Base-by-base conservation (phyloP, 306 rosid genomes). In the Vigna reflexopilosa region DNA sequence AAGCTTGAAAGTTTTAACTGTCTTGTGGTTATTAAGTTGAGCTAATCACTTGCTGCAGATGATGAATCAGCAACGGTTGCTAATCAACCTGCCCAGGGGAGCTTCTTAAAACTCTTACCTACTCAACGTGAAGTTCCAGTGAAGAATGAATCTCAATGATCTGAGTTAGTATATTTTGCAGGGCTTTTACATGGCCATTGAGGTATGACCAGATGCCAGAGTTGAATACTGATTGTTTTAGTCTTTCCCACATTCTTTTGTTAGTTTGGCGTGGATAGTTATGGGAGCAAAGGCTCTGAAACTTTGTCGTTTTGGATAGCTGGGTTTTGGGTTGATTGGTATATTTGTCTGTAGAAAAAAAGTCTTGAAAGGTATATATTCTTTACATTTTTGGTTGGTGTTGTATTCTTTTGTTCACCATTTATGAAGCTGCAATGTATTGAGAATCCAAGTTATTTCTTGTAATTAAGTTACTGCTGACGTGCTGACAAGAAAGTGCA, bases 71-170 rank as follows among this genome's bases (percentile, higher is more conserved):
- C 88, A n/a, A 62, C 61, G 83, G 81, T 59, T 65, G 81, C 87
- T 13, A 82, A 82, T 73, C 91, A 89, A 80, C 86, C 94, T 54
- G 88, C 32, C 73, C 93, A 91, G 70, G 99, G 97, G 70, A 96
- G 98, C 91, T 90, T 92, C 86, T 50, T 90, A 85, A 90, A 85
- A 34, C 91, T 83, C 78, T 88, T 92, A 72, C 95, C 97, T 76
- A 83, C 93, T 72, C 96, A 87, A 70, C 85, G 72, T 1, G 98
- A 91, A 86, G 89, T 76, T 79, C 97, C 96, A 1, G 96, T 93
- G 90, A 87, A 88, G 83, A 77, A 81, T 78, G 89, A 84, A 73
- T 75, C 81, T 56, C 64, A 83, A 49, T 76, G 88, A 90, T 80
- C 80, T 56, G 76, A 80, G 68, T 82, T 74, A 70, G 82, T 72